phyloP scores from a whole-genome alignment of 352 stramenopile species.

The Nothophytophthora sp. region DNA sequence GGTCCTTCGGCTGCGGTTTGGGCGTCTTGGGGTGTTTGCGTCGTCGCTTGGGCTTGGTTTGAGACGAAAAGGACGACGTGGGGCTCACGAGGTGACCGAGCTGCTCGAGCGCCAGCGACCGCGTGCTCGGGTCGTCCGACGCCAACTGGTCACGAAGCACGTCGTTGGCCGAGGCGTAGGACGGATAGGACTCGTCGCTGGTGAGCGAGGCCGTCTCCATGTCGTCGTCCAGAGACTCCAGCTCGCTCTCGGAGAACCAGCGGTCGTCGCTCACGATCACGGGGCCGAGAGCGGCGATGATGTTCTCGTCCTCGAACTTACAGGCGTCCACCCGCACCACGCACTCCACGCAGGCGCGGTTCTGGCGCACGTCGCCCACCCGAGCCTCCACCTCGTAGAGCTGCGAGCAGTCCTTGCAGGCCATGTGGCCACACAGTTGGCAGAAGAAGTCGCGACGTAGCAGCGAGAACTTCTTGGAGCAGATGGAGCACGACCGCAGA shows the following conservation, averaged over 20 bases:
- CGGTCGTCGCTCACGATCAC: conserved; percentile 32
- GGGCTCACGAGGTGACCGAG: conserved; percentile 36
- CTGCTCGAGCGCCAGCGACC: conserved; percentile 34
- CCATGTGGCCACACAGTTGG: conserved; percentile 54
- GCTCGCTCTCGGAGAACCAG: conserved; percentile 12
- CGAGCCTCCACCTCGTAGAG: conserved; percentile 51
- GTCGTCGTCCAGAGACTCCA: conserved; percentile 1
- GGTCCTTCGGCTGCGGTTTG: conserved; percentile 11
- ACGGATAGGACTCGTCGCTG: conserved; percentile 3
- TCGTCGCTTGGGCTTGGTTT: conserved; percentile 8
- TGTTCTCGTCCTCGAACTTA: conserved; percentile 53
- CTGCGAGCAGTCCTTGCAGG: conserved; percentile 47
- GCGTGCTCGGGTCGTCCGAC: conserved; percentile 30
- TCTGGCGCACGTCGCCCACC: conserved; percentile 46
- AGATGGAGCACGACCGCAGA: conserved; percentile 24
- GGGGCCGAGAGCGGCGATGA: conserved; percentile 40
- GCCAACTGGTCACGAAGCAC: conserved; percentile 25
- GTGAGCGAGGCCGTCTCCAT: conserved; percentile 13
- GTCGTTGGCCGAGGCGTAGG: conserved; percentile 9
- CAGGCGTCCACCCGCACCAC: conserved; percentile 57
- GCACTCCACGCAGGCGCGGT: conserved; percentile 47
- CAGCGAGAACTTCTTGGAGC: conserved; percentile 45
- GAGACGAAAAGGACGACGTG: background rate
- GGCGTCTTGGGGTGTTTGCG: conserved; percentile 7
- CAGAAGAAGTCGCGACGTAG: conserved; percentile 54